These are phyloP conservation scores for Phaffia australis DNA, from an alignment of 768 basidiomycete genomes.

Conservation along the genomic window DNA sequence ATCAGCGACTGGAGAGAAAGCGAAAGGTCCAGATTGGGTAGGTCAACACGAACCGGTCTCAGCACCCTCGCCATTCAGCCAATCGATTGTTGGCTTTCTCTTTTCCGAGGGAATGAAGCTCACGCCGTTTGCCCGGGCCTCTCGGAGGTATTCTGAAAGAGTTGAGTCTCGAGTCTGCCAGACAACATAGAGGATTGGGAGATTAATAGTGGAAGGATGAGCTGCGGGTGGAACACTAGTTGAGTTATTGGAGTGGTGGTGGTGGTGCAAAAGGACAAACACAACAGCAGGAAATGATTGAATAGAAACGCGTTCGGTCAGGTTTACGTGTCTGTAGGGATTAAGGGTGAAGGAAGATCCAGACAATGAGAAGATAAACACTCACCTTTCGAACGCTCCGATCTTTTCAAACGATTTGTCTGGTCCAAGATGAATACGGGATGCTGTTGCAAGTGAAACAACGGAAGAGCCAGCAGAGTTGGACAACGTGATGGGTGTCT, in stretches of 20 bases:
- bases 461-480: conserved; percentile 1
- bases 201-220: conserved; percentile 20
- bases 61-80: conserved; percentile 19
- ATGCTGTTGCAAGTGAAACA: neutral
- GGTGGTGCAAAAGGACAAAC: too few species aligned
- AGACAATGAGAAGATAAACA: neutral
- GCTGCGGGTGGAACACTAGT: conserved; percentile 11
- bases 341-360: neutral
- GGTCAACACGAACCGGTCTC: conserved; percentile 14
- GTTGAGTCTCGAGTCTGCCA: conserved; percentile 12
- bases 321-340: neutral
- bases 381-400: conserved; percentile 7
- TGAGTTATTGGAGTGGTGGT: too few species aligned
- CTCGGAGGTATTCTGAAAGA: conserved; percentile 15
- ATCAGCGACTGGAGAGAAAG: too few species aligned
- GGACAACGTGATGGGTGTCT: conserved; percentile 10
- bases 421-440: conserved; percentile 15
- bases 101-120: conserved; percentile 20
- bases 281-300: too few species aligned
- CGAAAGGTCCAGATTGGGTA: too few species aligned
- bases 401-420: neutral
- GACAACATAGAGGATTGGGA: conserved; percentile 19
- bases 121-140: conserved; percentile 23
- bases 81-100: conserved; percentile 19
- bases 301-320: too few species aligned